Base-by-base conservation (phyloP, 805 yeast species). In the Wickerhamomyces sydowiorum region DNA sequence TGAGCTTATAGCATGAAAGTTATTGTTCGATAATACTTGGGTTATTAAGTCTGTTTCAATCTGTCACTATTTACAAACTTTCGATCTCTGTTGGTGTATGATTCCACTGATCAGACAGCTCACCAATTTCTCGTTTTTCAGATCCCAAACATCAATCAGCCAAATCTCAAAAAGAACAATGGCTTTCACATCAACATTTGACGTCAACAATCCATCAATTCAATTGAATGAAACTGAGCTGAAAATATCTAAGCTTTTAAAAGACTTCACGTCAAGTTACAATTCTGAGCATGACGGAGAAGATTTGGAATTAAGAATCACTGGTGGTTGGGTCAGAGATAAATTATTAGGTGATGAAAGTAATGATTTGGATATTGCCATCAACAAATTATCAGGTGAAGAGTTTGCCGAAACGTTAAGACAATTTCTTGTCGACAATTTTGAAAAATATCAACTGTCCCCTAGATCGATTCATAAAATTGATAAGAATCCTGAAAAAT, bases 301-400 rank as follows among this genome's bases (percentile, higher is more conserved):
- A 17, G 54, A 48, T n/a, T 58, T 82, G 9, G 81, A 73, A 35
- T 69, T 86, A 13, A 62, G 99, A 46, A 86, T 93, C 50, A 90
- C 97, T 0, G 99, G 99, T 28, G 99, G 99, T 0, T 91, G 99
- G 99, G 99, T 93, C 3, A 74, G 99, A 52, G 99, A 93, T 61
- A 93, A 93, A 64, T 67, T 93, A 23, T 67, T 93, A 24, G 95
- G 96, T 0, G 72, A 73, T 37, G 78, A 77, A 19, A 81, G 91
- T 33, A 80, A 91, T 56, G 99, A 93, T 60, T 69, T 93, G 24
- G 99, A 93, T 54, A 86, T 93, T 37, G 97, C 97, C 7, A 78
- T 93, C 37, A 89, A 93, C 61, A 71, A 71, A 41, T 65, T 87
- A 56, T 77, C 95, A 0, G 99, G 99, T 1, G 89, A 85, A 54